A percentile compares a stretch with the other conserved stretches of the same genome.
phyloP scores from a whole-genome alignment of 2,329 filamentous ascomycete genomes.

The Aspergillus fijiensis region DNA sequence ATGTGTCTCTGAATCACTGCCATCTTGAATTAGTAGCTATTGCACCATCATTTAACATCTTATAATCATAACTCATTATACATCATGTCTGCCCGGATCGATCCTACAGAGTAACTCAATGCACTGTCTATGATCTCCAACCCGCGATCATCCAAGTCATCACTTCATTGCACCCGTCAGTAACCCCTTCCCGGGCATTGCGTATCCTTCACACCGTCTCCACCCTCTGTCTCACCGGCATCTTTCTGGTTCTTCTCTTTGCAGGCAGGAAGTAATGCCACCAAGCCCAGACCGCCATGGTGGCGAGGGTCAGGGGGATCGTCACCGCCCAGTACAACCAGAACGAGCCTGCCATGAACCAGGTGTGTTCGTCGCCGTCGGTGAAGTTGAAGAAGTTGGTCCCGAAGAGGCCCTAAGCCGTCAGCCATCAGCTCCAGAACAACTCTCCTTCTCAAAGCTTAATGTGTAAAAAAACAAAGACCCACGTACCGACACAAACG shows the following conservation, averaged over 20 bases:
- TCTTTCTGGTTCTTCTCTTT: neutral
- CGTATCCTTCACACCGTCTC: neutral
- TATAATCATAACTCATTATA: neutral
- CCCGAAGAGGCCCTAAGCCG: slow-evolving; percentile 32
- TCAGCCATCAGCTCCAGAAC: too few relatives aligned
- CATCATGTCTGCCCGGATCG: neutral
- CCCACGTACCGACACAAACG: slow-evolving; percentile 30
- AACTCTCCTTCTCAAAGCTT: too few relatives aligned
- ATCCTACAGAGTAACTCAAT: too few relatives aligned
- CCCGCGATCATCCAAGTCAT: neutral
- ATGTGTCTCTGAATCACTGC: too few relatives aligned
- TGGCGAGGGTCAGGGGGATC: slow-evolving; percentile 28
- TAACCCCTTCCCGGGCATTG: too few relatives aligned
- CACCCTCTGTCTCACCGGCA: neutral
- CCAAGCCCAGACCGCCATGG: slow-evolving; percentile 26
- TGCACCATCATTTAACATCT: neutral
- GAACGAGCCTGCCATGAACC: slow-evolving; percentile 26
- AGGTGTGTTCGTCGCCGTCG: slow-evolving; percentile 18
- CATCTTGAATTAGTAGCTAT: neutral
- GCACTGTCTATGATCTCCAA: too few relatives aligned
- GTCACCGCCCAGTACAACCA: slow-evolving; percentile 36
- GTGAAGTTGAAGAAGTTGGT: slow-evolving; percentile 37
- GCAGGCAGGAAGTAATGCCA: slow-evolving; percentile 19
- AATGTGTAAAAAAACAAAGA: neutral
- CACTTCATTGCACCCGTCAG: neutral